Base-by-base conservation (phyloP, 75 land plant species). In the Cryptomeria japonica region DNA sequence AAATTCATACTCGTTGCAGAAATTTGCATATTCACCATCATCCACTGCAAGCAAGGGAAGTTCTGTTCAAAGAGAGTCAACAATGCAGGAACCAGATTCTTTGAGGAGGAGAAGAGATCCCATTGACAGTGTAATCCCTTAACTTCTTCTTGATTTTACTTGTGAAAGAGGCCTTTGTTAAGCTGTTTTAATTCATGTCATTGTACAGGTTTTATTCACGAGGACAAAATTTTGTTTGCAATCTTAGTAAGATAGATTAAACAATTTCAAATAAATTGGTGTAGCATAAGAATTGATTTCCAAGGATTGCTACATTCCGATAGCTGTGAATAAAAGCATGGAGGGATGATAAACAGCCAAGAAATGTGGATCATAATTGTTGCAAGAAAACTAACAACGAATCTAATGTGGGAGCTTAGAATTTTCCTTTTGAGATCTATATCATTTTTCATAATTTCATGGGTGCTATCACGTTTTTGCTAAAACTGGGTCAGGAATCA, bases 71-170 rank as follows among this genome's bases (percentile, higher is more conserved):
- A 87, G 86, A 88, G 86, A 80, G 70, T 28, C 82, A 22, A 91
- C 87, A 84, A 77, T 78, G 90, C 86, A 36, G 88, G 97, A 93
- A 82, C 93, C 94, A 84, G 97, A 95, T 87, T 93, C 93, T 85
- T 90, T 90, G 15, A 94, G 99, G 90, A 94, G 99, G 90, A 92
- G 97, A 61, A 95, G 99, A 90, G 96, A 97, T 72, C 96, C 99
- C 9, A 88, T 97, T 89, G 96, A 94, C 64, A 91, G 51, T 90
- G 99, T 96, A 95, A 89, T 5, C 3, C 86, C 89, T 90, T 51
- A 1, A 84, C 6, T 55, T 84, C 28, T 8, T 42, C 38, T 76
- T 36, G 38, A 76, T 15, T 76, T 34, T 5, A 34, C 79, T 34
- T 16, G 14, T 36, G 16, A 38, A 76, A 34, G 15, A 36, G 16